Evolutionary conservation across 139 green algal genomes (phyloP).

Genomic region (Auxenochlorella pyrenoidosa): DNA sequence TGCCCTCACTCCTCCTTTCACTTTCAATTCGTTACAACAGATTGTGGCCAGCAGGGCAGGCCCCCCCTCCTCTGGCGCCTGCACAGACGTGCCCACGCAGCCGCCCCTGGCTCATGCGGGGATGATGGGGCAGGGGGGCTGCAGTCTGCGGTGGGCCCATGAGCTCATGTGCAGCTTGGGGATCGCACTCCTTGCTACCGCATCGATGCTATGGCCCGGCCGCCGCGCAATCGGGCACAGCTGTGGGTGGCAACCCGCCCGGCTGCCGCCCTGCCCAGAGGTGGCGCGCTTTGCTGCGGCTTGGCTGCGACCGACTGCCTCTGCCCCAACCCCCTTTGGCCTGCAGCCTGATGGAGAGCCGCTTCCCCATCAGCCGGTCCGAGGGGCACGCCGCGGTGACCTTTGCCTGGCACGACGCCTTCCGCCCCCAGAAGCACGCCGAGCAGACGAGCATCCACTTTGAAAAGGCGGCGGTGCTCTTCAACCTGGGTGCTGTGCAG

Average conservation of each 20-base stretch:
- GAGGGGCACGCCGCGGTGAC: conserved; percentile 67
- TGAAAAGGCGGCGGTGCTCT: conserved; percentile 93
- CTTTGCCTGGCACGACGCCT: conserved; percentile 86
- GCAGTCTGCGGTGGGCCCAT: no score
- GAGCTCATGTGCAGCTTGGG: no score
- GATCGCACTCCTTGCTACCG: not conserved
- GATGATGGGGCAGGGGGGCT: no score
- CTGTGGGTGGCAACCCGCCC: not conserved
- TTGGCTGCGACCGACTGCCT: no score
- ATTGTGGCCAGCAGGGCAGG: not conserved
- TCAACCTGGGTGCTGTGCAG: conserved; percentile 88
- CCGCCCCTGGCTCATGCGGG: not conserved
- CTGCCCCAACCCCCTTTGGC: not conserved
- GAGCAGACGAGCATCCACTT: conserved; percentile 90
- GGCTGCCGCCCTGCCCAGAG: not conserved
- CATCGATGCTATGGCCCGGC: no score
- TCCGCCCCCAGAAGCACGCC: conserved; percentile 67
- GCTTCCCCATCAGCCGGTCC: conserved; percentile 91
- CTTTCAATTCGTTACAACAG: no score
- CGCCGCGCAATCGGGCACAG: no score
- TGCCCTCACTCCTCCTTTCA: no score
- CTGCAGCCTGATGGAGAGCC: conserved; percentile 79
- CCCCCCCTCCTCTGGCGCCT: not conserved
- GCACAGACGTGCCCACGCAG: no score
- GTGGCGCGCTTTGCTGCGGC: not conserved